Evolutionary conservation across 257 asterid genomes (phyloP).

Genomic region (Plantago ovata): DNA sequence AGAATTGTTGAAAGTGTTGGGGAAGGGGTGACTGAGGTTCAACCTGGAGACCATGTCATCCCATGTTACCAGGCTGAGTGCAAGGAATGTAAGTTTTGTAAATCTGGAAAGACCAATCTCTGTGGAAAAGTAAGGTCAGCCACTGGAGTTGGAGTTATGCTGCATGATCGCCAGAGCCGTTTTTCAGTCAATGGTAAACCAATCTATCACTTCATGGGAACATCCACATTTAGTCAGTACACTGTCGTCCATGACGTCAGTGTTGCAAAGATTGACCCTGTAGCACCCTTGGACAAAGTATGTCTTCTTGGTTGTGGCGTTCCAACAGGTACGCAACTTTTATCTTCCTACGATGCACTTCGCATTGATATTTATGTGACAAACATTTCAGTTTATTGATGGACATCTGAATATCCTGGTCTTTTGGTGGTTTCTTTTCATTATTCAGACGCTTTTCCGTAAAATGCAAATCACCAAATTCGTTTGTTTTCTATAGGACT

Average conservation of each 20-base stretch:
- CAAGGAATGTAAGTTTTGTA: slow-evolving; percentile 91
- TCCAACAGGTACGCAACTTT: slow-evolving; percentile 78
- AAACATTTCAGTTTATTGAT: neutral
- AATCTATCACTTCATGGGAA: slow-evolving; percentile 96
- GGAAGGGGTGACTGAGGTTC: slow-evolving; percentile 88
- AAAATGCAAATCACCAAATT: neutral
- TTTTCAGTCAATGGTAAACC: slow-evolving; percentile 84
- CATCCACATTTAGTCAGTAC: slow-evolving; percentile 96
- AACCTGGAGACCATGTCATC: slow-evolving; percentile 94
- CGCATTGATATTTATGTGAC: neutral
- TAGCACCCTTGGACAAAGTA: slow-evolving; percentile 89
- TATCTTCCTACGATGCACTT: neutral
- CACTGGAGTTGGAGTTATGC: slow-evolving; percentile 97
- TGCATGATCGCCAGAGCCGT: slow-evolving; percentile 83
- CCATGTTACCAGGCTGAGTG: slow-evolving; percentile 99
- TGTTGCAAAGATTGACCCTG: slow-evolving; percentile 84
- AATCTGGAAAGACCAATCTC: slow-evolving; percentile 92
- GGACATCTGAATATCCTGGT: neutral
- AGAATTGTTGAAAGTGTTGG: slow-evolving; percentile 88
- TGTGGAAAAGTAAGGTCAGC: slow-evolving; percentile 94
- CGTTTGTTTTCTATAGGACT: slow-evolving; percentile 51
- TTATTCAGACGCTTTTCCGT: neutral
- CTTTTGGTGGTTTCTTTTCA: neutral
- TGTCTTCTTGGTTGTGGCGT: slow-evolving; percentile 96
- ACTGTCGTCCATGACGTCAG: slow-evolving; percentile 95